phyloP scores from a whole-genome alignment of 495 filamentous ascomycete genomes.

The Thermothielavioides terrestris region DNA sequence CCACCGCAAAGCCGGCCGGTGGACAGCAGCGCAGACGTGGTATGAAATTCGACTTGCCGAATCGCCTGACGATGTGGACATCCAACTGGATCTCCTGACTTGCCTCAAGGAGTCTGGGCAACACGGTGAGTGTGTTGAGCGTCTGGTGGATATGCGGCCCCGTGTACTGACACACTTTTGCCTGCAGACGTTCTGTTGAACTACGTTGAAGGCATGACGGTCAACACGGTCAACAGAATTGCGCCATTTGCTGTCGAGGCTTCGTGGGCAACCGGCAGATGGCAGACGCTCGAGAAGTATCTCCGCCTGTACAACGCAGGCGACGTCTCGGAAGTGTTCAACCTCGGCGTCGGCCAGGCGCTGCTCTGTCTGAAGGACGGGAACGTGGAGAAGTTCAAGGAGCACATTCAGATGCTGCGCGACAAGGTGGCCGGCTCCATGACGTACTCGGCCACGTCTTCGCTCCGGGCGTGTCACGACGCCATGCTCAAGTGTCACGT shows the following conservation, averaged over 20 bases:
- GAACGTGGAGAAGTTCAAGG: slow-evolving; percentile 45
- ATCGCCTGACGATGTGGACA: slow-evolving; percentile 63
- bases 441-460: slow-evolving; percentile 63
- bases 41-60: slow-evolving; percentile 82
- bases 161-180: slow-evolving; percentile 19
- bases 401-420: slow-evolving; percentile 54
- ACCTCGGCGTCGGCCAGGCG: slow-evolving; percentile 66
- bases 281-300: slow-evolving; percentile 65
- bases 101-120: slow-evolving; percentile 91
- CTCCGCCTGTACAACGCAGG: slow-evolving; percentile 43
- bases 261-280: slow-evolving; percentile 78
- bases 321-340: slow-evolving; percentile 61
- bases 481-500: slow-evolving; percentile 75
- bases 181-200: slow-evolving; percentile 68
- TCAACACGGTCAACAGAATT: slow-evolving; percentile 46
- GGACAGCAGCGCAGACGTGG: slow-evolving; percentile 97
- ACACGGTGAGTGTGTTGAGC: slow-evolving; percentile 55
- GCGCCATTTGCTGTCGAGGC: slow-evolving; percentile 81
- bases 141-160: too few relatives aligned
- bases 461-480: slow-evolving; percentile 73
- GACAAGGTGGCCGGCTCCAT: slow-evolving; percentile 64
- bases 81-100: slow-evolving; percentile 73
- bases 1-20: slow-evolving; percentile 87
- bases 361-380: slow-evolving; percentile 55
- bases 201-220: slow-evolving; percentile 65